A percentile compares a stretch with the other conserved stretches of the same genome.
phyloP scores from a whole-genome alignment of 306 rosid genomes.

The Neltuma alba region DNA sequence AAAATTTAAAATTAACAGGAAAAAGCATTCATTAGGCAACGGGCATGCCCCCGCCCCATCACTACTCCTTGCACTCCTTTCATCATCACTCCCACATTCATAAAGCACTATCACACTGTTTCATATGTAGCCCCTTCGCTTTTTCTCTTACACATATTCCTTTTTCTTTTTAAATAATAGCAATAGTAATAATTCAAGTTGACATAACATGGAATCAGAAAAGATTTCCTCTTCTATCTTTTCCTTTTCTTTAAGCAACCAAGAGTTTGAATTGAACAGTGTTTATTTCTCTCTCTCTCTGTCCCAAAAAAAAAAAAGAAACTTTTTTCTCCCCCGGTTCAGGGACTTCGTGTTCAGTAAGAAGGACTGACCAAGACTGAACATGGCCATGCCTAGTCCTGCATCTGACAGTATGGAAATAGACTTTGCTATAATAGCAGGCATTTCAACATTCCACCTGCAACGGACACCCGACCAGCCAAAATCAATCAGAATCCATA shows the following conservation, averaged over 20 bases:
- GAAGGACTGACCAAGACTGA: constrained; percentile 81
- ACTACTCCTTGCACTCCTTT: constrained; percentile 45
- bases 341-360: neutral
- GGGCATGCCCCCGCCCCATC: constrained; percentile 36
- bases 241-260: constrained; percentile 24
- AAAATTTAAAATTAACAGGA: no score
- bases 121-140: constrained; percentile 32
- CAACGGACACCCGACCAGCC: neutral
- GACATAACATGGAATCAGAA: constrained; percentile 26
- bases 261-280: constrained; percentile 4
- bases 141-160: constrained; percentile 12
- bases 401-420: constrained; percentile 93
- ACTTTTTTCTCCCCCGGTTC: neutral
- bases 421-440: constrained; percentile 80
- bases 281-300: neutral
- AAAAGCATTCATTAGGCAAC: constrained; percentile 6
- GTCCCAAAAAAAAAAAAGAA: neutral
- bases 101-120: constrained; percentile 32
- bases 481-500: neutral
- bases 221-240: constrained; percentile 31
- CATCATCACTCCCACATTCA: constrained; percentile 47
- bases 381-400: constrained; percentile 98
- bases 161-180: neutral
- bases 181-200: neutral
- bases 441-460: constrained; percentile 91